Conservation (phyloP, 441 rosid genomes). For the Mallotus repandus region DNA sequence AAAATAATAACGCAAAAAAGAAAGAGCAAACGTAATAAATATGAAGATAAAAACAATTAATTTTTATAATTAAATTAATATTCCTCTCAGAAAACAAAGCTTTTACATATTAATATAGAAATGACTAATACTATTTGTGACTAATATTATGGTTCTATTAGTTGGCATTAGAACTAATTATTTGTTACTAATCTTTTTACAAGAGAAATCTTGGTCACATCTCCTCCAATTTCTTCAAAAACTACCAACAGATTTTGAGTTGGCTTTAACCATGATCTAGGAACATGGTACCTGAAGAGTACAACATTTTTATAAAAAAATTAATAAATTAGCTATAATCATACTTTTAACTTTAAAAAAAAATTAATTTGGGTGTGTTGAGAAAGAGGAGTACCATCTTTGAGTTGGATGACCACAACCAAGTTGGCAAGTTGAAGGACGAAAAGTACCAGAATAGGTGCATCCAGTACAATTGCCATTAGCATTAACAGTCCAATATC, state of each 20-base stretch:
- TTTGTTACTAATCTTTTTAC: constrained; percentile 42
- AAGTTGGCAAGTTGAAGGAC: constrained; percentile 64
- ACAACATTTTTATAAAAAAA: too few relatives aligned
- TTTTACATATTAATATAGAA: too few relatives aligned
- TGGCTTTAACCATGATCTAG: constrained; percentile 71
- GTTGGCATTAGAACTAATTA: background rate
- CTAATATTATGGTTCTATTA: too few relatives aligned
- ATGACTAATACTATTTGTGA: too few relatives aligned
- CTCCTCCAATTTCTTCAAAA: constrained; percentile 86
- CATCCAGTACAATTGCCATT: constrained; percentile 68
- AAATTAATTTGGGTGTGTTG: too few relatives aligned
- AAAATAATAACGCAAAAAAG: too few relatives aligned
- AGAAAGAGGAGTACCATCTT: constrained; percentile 44
- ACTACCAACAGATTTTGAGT: constrained; percentile 61
- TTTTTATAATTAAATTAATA: too few relatives aligned
- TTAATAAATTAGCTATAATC: background rate
- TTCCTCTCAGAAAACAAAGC: too few relatives aligned
- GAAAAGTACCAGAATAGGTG: constrained; percentile 55
- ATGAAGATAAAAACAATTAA: too few relatives aligned
- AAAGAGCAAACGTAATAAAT: too few relatives aligned
- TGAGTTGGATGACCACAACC: constrained; percentile 93
- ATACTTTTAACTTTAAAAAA: too few relatives aligned
- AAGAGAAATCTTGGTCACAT: constrained; percentile 51
- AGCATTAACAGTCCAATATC: constrained; percentile 77
- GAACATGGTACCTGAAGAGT: constrained; percentile 71